Base-by-base conservation (phyloP, 1,284 basidiomycete species). In the Mycosarcoma mackinlayi region DNA sequence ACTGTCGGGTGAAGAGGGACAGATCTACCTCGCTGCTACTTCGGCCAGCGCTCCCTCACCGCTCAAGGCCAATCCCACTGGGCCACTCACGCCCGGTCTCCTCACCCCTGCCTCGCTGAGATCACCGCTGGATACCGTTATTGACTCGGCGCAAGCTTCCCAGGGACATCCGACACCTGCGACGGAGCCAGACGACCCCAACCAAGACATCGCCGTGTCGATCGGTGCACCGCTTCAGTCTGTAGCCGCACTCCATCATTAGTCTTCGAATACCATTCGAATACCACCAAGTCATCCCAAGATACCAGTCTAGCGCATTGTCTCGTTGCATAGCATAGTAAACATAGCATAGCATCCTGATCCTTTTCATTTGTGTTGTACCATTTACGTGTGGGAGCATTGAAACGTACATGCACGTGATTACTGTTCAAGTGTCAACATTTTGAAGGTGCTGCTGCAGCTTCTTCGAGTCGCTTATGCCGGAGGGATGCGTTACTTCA, bases 101-200 rank as follows among this genome's bases (percentile, higher is more conserved):
- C 42, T 68, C n/a, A 59, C 55, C 3, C 51, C 65, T 5, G 46
- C 59, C 8, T 62, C 54, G 27, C 44, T 68, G 30, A 54, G 59
- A 28, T 68, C 59, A 4, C 65, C 59, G 9, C 51, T 68, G 3
- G 65, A 68, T 10, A 34, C 6, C 19, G 59, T 63, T 13, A 63
- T 68, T 14, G 65, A 68, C 37, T 68, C 65, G 31, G 65, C 65
- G 6, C 59, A 63, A 21, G 65, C 65, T 6, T 68, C 65, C 18
- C 65, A 68, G 6, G 65, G 65, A 14, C 65, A 68, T 24, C 58
- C 58, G 9, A 67, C 58, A 14, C 58, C 64, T 4, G 48, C 64
- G 7, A 27, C 42, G 3, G 64, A 67, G 23, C 56, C 42, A 6
- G 25, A 13, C 9, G 24, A 66, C 24, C 44, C 48, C 21, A 31